Evolutionary conservation across 371 early-diverging fungal genomes (phyloP), one percentile per base, ranked within the genome.

Genomic region (Dichotomocladium elegans): DNA sequence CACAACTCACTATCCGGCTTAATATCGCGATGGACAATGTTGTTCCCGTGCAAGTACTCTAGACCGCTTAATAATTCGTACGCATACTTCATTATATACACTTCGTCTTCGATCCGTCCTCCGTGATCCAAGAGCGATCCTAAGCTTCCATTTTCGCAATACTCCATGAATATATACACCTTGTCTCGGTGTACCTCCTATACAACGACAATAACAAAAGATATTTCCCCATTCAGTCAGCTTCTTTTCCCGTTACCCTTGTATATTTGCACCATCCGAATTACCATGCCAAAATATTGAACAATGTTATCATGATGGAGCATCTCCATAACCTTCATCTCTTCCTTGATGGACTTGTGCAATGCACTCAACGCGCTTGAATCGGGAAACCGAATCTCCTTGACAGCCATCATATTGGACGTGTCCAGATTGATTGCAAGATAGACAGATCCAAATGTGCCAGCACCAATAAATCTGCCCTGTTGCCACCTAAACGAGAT

Each of bases 121-220:
- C 87, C 81, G 57, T 92, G 89, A 56, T 85, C 86, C 25, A 97
- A 66, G 28, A 92, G 58, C 34, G 82, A 76, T 3, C 87, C 84
- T 46, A 97, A 59, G 56, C 89, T 89, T 33, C 95, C 94, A 33
- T 86, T 82, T 53, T 89, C 85, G 61, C 93, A 91, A 65, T 91
- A 93, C 68, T 97, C 98, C 93, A 97, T 93, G 61, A 97, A 94
- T 37, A 95, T 87, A 52, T 83, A 91, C 4, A 93, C 88, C 63
- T 89, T 88, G 60, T 94, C 94, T 48, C 93, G 83, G 63, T 91
- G 92, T 19, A 93, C 92, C 66, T 95, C 95, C 72, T 72, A 61
- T 21, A 47, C 24, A 24, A 34, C 21, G 35, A 33, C 17, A 14
- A 5, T 15, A 21, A 17, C 15, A 37, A 17, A 11, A 21, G 24